Conservation (phyloP, 2,329 filamentous ascomycete species). For the Penicillium sp. region DNA sequence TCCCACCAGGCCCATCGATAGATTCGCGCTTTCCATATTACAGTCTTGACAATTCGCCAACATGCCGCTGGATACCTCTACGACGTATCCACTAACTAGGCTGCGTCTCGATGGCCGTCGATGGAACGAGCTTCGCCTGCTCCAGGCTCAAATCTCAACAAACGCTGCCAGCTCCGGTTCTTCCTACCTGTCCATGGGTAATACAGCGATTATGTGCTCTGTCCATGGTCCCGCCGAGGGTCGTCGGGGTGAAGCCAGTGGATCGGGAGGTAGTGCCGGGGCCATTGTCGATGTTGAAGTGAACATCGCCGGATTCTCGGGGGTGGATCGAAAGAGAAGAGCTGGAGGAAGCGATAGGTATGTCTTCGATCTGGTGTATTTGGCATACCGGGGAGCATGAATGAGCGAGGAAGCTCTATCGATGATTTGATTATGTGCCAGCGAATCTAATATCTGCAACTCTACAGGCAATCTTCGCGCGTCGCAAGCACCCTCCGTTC, state of each 20-base stretch:
- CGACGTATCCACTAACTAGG: slow-evolving; percentile 80
- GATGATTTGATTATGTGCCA: background rate
- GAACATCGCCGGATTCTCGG: slow-evolving; percentile 79
- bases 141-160: slow-evolving; percentile 83
- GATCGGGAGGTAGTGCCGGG: slow-evolving; percentile 44
- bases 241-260: slow-evolving; percentile 45
- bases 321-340: slow-evolving; percentile 73
- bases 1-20: background rate
- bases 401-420: too few species aligned
- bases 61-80: slow-evolving; percentile 94
- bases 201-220: slow-evolving; percentile 93
- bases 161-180: slow-evolving; percentile 90
- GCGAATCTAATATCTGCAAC: background rate
- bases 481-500: slow-evolving; percentile 62
- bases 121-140: slow-evolving; percentile 92
- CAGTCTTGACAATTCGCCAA: slow-evolving; percentile 13
- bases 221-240: slow-evolving; percentile 78
- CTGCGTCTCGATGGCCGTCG: slow-evolving; percentile 76
- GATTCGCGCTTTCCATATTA: background rate
- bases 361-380: slow-evolving; percentile 24
- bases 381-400: too few species aligned
- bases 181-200: slow-evolving; percentile 91
- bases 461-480: slow-evolving; percentile 59
- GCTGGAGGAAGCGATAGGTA: slow-evolving; percentile 69
- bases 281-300: slow-evolving; percentile 75